Evolutionary conservation across 768 basidiomycete genomes (phyloP).

Genomic region (Xerocomellus amylosporus): DNA sequence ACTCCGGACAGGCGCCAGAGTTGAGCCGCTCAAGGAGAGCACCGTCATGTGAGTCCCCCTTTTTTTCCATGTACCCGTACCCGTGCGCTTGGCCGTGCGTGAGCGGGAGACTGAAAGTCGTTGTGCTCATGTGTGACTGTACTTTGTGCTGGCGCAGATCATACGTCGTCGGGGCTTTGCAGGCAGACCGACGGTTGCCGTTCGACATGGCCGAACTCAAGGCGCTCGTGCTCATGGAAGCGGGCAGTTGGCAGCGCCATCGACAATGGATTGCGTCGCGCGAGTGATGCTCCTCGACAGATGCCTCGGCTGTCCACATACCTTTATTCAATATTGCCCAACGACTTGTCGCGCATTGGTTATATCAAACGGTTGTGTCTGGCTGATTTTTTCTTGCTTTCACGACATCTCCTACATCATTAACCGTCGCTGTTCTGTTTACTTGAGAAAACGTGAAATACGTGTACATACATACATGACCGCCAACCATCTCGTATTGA

Average conservation of each 20-base stretch:
- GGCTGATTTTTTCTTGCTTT: too few relatives aligned
- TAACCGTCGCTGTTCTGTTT: too few relatives aligned
- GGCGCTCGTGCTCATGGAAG: slow-evolving; percentile 39
- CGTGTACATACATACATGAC: too few relatives aligned
- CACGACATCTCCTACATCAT: too few relatives aligned
- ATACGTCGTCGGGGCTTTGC: slow-evolving; percentile 42
- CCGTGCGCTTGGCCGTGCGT: neutral
- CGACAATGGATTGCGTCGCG: slow-evolving; percentile 36
- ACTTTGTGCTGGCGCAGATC: slow-evolving; percentile 29
- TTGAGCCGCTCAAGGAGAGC: slow-evolving; percentile 43
- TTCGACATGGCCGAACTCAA: slow-evolving; percentile 36
- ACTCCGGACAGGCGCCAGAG: slow-evolving; percentile 29
- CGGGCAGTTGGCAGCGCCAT: slow-evolving; percentile 42
- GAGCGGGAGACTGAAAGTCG: too few relatives aligned
- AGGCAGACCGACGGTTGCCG: slow-evolving; percentile 37
- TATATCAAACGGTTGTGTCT: too few relatives aligned
- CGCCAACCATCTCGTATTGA: too few relatives aligned
- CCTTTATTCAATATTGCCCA: neutral
- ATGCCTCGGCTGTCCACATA: neutral
- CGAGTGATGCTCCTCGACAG: slow-evolving; percentile 4
- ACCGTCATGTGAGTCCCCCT: slow-evolving; percentile 44
- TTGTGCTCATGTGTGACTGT: neutral
- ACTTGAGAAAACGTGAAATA: too few relatives aligned
- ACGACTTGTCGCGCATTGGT: too few relatives aligned
- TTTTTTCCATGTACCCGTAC: neutral